Conservation (phyloP, 805 yeast genomes). For the Kluyveromyces siamensis region DNA sequence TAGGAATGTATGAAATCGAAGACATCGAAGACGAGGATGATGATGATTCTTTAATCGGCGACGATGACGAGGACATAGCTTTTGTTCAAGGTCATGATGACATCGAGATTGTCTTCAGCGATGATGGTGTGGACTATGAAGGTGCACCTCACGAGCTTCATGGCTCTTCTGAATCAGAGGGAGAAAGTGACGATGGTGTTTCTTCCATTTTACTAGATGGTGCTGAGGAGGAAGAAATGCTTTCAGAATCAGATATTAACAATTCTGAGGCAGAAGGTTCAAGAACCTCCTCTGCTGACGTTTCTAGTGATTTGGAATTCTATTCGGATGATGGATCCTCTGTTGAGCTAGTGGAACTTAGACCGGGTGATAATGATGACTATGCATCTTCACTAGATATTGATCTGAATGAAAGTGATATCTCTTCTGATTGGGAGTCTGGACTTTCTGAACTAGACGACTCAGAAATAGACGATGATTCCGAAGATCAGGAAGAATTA, state of each 20-base stretch:
- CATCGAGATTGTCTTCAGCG: slow-evolving; percentile 28
- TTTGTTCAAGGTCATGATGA: slow-evolving; percentile 29
- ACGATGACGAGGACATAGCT: slow-evolving; percentile 32
- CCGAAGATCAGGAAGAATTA: slow-evolving; percentile 17
- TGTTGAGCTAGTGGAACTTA: slow-evolving; percentile 16
- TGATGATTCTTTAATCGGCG: slow-evolving; percentile 39
- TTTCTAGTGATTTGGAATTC: slow-evolving; percentile 1
- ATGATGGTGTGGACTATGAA: slow-evolving; percentile 27
- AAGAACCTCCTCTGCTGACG: background rate
- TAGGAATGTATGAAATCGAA: slow-evolving; percentile 88
- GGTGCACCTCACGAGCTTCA: slow-evolving; percentile 8
- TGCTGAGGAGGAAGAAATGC: slow-evolving; percentile 27
- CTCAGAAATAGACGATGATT: slow-evolving; percentile 23
- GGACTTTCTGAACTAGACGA: slow-evolving; percentile 27
- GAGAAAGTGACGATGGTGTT: slow-evolving; percentile 20
- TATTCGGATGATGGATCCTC: slow-evolving; percentile 5
- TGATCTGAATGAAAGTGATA: slow-evolving; percentile 28
- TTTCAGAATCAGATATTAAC: background rate
- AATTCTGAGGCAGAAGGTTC: slow-evolving; percentile 7
- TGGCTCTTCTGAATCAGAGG: slow-evolving; percentile 1
- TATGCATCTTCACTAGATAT: slow-evolving; percentile 28
- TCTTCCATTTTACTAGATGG: slow-evolving; percentile 10
- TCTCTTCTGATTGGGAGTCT: slow-evolving; percentile 30
- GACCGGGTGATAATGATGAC: slow-evolving; percentile 8
- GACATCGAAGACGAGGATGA: slow-evolving; percentile 60